Evolutionary conservation across 768 basidiomycete genomes (phyloP).

Genomic region (Suillus clintonianus): DNA sequence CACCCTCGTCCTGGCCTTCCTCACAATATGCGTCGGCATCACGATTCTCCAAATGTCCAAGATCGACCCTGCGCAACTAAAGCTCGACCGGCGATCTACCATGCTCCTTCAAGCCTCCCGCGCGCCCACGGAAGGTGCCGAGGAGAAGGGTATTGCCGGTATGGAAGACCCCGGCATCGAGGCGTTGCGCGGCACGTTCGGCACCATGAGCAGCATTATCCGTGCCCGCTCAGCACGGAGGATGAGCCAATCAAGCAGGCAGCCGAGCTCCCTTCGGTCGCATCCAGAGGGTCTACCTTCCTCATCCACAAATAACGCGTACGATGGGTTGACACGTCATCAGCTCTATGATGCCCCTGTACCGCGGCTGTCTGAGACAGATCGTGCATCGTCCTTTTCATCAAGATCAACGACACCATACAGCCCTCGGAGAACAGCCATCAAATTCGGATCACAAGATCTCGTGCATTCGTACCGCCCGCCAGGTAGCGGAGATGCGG

Average conservation of each 20-base stretch:
- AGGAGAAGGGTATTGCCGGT: constrained; percentile 59
- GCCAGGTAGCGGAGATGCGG: constrained; percentile 49
- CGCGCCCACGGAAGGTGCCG: constrained; percentile 57
- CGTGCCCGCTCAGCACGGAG: constrained; percentile 59
- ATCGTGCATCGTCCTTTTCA: constrained; percentile 38
- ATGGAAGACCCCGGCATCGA: constrained; percentile 93
- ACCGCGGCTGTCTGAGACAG: constrained; percentile 46
- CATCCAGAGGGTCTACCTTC: constrained; percentile 23
- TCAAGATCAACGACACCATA: constrained; percentile 20
- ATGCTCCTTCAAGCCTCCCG: constrained; percentile 88
- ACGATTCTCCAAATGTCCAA: constrained; percentile 95
- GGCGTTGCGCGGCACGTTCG: constrained; percentile 87
- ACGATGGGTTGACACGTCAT: constrained; percentile 66
- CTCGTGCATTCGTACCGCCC: constrained; percentile 74
- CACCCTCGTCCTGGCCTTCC: constrained; percentile 89
- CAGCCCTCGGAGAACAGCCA: constrained; percentile 48
- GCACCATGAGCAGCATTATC: constrained; percentile 89
- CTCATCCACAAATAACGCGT: constrained; percentile 25
- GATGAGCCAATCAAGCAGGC: constrained; percentile 48
- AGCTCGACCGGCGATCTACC: constrained; percentile 88
- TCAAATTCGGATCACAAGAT: constrained; percentile 79
- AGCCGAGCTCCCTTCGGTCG: constrained; percentile 21
- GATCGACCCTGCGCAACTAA: constrained; percentile 82
- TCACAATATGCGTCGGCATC: constrained; percentile 90
- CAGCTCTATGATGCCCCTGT: constrained; percentile 90